Percentiles rank a stretch among this genome's conserved stretches.
These are phyloP conservation scores for Cadophora malorum DNA, from an alignment of 2,329 filamentous ascomycete species.

Conservation along the genomic window DNA sequence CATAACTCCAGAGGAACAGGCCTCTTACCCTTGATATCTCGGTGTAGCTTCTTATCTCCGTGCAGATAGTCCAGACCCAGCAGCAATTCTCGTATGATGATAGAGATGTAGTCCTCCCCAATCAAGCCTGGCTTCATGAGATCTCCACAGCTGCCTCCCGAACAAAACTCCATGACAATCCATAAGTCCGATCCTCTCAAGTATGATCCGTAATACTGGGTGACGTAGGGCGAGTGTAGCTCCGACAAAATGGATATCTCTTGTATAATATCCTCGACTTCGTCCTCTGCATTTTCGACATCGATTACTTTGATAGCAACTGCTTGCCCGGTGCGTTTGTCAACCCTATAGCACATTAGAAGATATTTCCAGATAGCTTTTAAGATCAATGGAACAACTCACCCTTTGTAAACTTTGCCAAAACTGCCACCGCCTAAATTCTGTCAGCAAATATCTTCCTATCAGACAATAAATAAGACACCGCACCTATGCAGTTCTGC, in stretches of 20 bases:
- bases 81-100: conserved; percentile 89
- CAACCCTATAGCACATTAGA: conserved; percentile 65
- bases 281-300: conserved; percentile 97
- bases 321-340: conserved; percentile 89
- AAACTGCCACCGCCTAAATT: conserved; percentile 88
- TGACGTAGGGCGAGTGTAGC: conserved; percentile 94
- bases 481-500: conserved; percentile 82
- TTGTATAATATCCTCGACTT: conserved; percentile 99
- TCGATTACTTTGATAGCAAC: conserved; percentile 99
- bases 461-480: conserved; percentile 20
- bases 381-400: conserved; percentile 43
- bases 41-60: conserved; percentile 92
- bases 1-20: conserved; percentile 8
- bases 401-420: conserved; percentile 99
- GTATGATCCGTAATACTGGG: conserved; percentile 97
- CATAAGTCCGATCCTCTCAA: conserved; percentile 95
- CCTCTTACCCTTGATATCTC: conserved; percentile 88
- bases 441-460: conserved; percentile 38
- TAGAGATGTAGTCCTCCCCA: conserved; percentile 94
- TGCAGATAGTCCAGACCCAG: conserved; percentile 93
- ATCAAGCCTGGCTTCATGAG: conserved; percentile 93
- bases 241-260: conserved; percentile 98
- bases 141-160: conserved; percentile 94
- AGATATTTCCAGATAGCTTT: conserved; percentile 18
- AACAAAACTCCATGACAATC: conserved; percentile 99